These are phyloP conservation scores for Argentina anserina DNA, from an alignment of 306 rosid genomes.

Conservation along the genomic window DNA sequence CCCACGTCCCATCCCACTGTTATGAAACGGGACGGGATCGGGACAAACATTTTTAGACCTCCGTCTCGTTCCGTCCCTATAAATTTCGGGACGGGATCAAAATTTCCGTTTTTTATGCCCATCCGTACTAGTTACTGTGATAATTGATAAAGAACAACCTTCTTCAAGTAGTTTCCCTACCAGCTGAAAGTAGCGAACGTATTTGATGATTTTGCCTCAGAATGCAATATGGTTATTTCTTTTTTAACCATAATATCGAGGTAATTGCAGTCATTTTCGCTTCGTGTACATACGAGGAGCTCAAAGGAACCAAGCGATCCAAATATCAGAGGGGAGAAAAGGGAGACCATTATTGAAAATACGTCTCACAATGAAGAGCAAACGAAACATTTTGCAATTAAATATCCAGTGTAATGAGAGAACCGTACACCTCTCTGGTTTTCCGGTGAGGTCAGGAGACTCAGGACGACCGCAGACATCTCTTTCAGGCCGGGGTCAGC, in stretches of 20 bases:
- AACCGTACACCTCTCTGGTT: background rate
- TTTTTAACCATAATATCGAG: background rate
- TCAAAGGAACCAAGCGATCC: too few species aligned
- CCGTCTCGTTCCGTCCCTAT: too few species aligned
- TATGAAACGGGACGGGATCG: too few species aligned
- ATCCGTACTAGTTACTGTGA: too few species aligned
- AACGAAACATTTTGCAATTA: background rate
- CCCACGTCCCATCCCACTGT: too few species aligned
- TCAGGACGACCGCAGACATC: background rate
- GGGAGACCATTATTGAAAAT: background rate
- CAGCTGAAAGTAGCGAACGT: too few species aligned
- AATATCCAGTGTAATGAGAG: slow-evolving; percentile 24
- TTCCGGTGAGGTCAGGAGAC: background rate
- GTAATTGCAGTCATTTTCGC: background rate
- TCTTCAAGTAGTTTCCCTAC: background rate
- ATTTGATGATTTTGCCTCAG: background rate
- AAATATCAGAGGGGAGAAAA: background rate
- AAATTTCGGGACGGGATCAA: too few species aligned
- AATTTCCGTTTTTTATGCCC: too few species aligned
- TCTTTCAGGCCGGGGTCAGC: background rate
- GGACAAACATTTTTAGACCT: too few species aligned
- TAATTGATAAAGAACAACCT: too few species aligned
- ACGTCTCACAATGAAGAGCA: background rate
- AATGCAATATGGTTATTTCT: background rate
- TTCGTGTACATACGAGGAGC: background rate